Evolutionary conservation across 1,139 yeast genomes (phyloP).

Genomic region (Hanseniaspora sp.): DNA sequence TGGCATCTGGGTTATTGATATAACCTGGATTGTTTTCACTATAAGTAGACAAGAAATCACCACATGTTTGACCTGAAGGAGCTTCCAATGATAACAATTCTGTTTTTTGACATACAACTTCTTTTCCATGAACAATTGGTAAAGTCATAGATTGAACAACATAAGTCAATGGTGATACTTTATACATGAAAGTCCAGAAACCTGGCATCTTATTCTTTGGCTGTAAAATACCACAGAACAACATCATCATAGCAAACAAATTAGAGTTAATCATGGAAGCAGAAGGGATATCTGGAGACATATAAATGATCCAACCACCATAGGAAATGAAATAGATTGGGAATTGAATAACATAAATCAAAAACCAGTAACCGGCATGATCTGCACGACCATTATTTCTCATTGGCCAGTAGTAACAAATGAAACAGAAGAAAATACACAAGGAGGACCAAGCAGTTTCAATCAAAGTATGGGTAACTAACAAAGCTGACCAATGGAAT

Average conservation of each 20-base stretch:
- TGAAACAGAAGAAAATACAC: slow-evolving; percentile 34
- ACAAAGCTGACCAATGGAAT: slow-evolving; percentile 45
- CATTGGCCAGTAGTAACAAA: slow-evolving; percentile 37
- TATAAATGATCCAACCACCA: slow-evolving; percentile 41
- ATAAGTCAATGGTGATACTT: slow-evolving; percentile 47
- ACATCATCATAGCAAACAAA: slow-evolving; percentile 38
- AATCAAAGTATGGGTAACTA: slow-evolving; percentile 33
- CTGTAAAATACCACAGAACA: slow-evolving; percentile 52
- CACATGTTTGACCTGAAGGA: slow-evolving; percentile 41
- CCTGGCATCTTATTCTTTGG: slow-evolving; percentile 40
- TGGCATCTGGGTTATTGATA: slow-evolving; percentile 34
- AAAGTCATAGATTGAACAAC: slow-evolving; percentile 40
- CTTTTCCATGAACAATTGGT: slow-evolving; percentile 35
- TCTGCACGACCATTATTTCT: slow-evolving; percentile 32
- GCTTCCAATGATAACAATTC: slow-evolving; percentile 44
- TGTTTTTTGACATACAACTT: slow-evolving; percentile 35
- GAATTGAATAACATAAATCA: slow-evolving; percentile 36
- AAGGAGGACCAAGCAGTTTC: slow-evolving; percentile 40
- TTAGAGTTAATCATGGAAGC: slow-evolving; percentile 40
- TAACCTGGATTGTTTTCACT: slow-evolving; percentile 37
- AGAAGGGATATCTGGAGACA: slow-evolving; percentile 41
- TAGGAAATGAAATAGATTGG: slow-evolving; percentile 38
- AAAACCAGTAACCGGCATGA: slow-evolving; percentile 36
- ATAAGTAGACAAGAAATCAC: slow-evolving; percentile 34
- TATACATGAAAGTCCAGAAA: slow-evolving; percentile 51